A percentile compares a stretch with the other conserved stretches of the same genome.
Evolutionary conservation across 495 filamentous ascomycete species (phyloP).

Genomic region (Hypoxylon perforatum): DNA sequence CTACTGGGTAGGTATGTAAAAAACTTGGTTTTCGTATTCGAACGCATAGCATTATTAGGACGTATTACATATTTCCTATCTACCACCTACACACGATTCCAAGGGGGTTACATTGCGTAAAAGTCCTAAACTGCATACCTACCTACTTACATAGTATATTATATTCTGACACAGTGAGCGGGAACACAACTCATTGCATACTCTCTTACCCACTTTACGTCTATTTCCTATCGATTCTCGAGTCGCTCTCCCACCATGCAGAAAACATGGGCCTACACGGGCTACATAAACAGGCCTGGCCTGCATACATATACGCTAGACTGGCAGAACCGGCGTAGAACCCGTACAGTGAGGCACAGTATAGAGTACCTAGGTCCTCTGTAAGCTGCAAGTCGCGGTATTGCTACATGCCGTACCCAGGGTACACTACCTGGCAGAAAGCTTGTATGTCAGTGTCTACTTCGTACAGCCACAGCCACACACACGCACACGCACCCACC

Average conservation of each 20-base stretch:
- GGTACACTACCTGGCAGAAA: constrained; percentile 18
- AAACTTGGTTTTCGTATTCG: neutral
- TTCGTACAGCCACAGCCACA: constrained; percentile 34
- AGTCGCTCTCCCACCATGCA: constrained; percentile 30
- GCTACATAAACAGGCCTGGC: constrained; percentile 22
- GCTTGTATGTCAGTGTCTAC: constrained; percentile 10
- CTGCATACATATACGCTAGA: constrained; percentile 22
- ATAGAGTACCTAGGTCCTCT: constrained; percentile 15
- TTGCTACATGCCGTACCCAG: constrained; percentile 18
- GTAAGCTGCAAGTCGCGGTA: constrained; percentile 12
- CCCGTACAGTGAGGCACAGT: constrained; percentile 39
- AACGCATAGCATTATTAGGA: neutral
- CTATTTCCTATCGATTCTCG: constrained; percentile 21
- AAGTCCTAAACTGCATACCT: constrained; percentile 30
- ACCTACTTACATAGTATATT: too few relatives aligned
- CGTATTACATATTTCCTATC: neutral
- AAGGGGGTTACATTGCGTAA: constrained; percentile 35
- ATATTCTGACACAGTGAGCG: constrained; percentile 28
- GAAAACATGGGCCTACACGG: constrained; percentile 1
- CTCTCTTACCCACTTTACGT: constrained; percentile 5
- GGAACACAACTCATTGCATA: constrained; percentile 32
- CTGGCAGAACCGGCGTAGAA: constrained; percentile 31
- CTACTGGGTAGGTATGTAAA: neutral
- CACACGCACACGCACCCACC: constrained; percentile 21
- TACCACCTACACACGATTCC: neutral